Conservation (phyloP, 139 green algal species). For the Gonium pectorale region DNA sequence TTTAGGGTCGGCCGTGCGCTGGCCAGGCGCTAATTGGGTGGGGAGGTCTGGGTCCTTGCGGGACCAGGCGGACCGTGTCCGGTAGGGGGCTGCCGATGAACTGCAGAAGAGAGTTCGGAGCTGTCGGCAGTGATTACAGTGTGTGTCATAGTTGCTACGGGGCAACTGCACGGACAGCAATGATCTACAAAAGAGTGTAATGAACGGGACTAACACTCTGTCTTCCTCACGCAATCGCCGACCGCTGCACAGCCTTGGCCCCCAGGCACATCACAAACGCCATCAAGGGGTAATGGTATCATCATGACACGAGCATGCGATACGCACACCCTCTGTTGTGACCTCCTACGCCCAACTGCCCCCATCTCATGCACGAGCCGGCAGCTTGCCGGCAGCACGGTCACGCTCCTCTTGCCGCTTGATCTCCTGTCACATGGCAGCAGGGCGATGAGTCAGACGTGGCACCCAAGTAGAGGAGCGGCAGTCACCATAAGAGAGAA, state of each 20-base stretch:
- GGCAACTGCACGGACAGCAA: too few species aligned
- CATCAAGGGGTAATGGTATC: too few species aligned
- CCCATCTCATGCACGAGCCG: neutral
- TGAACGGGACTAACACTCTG: neutral
- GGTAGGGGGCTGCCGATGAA: too few species aligned
- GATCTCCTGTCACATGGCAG: neutral
- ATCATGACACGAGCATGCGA: neutral
- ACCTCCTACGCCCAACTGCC: too few species aligned
- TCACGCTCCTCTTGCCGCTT: constrained; percentile 37
- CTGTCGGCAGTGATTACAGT: too few species aligned
- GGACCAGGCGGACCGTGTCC: too few species aligned
- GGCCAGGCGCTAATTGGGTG: too few species aligned
- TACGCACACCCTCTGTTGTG: neutral
- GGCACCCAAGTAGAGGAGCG: neutral
- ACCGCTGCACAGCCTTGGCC: neutral
- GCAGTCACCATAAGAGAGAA: neutral
- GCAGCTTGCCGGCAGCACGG: neutral
- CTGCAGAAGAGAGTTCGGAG: too few species aligned
- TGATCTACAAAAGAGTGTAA: too few species aligned
- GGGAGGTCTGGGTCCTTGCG: too few species aligned
- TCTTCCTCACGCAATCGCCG: neutral
- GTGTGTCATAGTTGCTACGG: too few species aligned
- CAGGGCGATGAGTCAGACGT: neutral
- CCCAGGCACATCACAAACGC: neutral
- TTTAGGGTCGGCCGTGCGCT: too few species aligned